A percentile compares a stretch with the other conserved stretches of the same genome.
Conservation (phyloP, 2,329 filamentous ascomycete genomes). For the Thyridium curvatum region DNA sequence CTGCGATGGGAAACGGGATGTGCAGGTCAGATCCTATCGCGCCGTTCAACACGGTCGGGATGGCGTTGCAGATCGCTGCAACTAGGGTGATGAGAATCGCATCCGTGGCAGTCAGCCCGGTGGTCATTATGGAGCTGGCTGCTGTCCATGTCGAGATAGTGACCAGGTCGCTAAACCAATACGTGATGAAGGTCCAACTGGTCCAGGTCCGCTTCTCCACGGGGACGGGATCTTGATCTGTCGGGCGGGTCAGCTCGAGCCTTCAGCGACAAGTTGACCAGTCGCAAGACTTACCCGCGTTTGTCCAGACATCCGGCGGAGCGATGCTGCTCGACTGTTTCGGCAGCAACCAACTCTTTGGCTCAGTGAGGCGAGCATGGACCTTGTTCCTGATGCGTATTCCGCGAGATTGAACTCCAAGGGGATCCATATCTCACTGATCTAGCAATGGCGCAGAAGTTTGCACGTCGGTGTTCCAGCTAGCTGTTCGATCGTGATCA, state of each 20-base stretch:
- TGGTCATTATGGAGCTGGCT: slow-evolving; percentile 6
- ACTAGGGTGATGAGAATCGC: slow-evolving; percentile 27
- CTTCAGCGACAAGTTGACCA: neutral
- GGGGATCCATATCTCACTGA: too few species aligned
- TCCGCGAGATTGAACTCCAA: too few species aligned
- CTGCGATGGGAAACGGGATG: slow-evolving; percentile 28
- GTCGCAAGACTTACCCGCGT: slow-evolving; percentile 11
- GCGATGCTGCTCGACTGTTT: slow-evolving; percentile 22
- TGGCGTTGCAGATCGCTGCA: slow-evolving; percentile 47
- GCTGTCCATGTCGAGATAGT: slow-evolving; percentile 7
- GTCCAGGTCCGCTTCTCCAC: slow-evolving; percentile 9
- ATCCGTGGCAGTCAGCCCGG: slow-evolving; percentile 7
- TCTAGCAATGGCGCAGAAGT: neutral
- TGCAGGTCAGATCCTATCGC: slow-evolving; percentile 27
- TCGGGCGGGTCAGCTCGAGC: too few species aligned
- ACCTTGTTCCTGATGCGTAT: slow-evolving; percentile 11
- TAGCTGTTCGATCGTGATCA: too few species aligned
- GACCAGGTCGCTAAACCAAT: slow-evolving; percentile 9
- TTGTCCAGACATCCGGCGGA: slow-evolving; percentile 21
- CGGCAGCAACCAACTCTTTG: slow-evolving; percentile 21
- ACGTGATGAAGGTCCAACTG: slow-evolving; percentile 7
- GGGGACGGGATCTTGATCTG: slow-evolving; percentile 9
- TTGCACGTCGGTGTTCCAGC: too few species aligned
- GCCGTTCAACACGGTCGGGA: slow-evolving; percentile 30
- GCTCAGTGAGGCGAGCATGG: slow-evolving; percentile 13